A percentile compares a stretch with the other conserved stretches of the same genome.
Evolutionary conservation across 2,329 filamentous ascomycete species (phyloP).

Genomic region (Emergomyces pasteurianus): DNA sequence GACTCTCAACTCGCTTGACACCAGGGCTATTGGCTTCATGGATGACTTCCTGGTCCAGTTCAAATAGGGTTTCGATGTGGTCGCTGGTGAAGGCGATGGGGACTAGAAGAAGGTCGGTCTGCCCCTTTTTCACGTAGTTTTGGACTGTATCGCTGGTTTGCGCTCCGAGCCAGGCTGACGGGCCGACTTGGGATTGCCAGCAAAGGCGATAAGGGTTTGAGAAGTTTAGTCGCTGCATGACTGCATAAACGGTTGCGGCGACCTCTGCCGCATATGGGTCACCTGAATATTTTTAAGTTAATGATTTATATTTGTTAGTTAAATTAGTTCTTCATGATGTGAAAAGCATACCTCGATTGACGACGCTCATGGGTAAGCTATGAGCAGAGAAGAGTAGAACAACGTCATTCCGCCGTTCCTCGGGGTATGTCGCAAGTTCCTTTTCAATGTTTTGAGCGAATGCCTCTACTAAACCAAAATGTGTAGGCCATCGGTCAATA

Average conservation of each 20-base stretch:
- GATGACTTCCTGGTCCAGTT: constrained; percentile 90
- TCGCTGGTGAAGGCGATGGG: constrained; percentile 98
- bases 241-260: constrained; percentile 86
- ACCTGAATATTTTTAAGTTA: constrained; percentile 37
- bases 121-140: constrained; percentile 78
- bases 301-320: background rate
- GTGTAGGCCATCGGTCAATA: constrained; percentile 94
- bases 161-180: constrained; percentile 86
- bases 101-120: constrained; percentile 81
- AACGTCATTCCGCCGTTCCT: constrained; percentile 65
- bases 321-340: background rate
- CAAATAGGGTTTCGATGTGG: constrained; percentile 93
- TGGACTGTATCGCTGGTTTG: constrained; percentile 84
- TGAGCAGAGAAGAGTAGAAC: constrained; percentile 91
- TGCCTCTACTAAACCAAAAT: constrained; percentile 77
- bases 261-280: constrained; percentile 95
- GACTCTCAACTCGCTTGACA: constrained; percentile 79
- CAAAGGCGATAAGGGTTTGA: constrained; percentile 85
- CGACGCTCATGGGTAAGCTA: constrained; percentile 91
- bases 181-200: constrained; percentile 97
- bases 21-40: constrained; percentile 64
- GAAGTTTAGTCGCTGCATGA: constrained; percentile 85
- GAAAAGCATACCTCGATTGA: constrained; percentile 60
- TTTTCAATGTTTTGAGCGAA: constrained; percentile 88
- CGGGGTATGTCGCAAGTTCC: constrained; percentile 71